Conservation (phyloP, 2,329 filamentous ascomycete species). For the Xylaria polymorpha region DNA sequence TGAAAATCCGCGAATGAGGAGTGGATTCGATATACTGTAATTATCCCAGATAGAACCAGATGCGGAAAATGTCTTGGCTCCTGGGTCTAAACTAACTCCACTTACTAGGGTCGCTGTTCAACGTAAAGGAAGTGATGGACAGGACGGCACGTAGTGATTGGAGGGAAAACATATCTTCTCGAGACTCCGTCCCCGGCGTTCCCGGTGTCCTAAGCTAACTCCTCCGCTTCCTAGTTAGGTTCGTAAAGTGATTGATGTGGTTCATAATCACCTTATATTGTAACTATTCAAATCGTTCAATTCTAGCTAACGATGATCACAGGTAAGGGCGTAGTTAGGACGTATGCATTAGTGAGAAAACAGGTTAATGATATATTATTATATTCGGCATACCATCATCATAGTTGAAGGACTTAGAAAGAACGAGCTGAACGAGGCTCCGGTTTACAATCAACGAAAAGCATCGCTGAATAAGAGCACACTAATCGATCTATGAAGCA, state of each 20-base stretch:
- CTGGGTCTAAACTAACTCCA: slow-evolving; percentile 31
- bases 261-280: not conserved
- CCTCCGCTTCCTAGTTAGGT: slow-evolving; percentile 27
- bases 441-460: not conserved
- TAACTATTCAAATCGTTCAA: not conserved
- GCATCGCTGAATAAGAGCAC: not conserved
- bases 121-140: slow-evolving; percentile 1
- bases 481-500: not conserved
- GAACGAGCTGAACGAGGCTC: not conserved
- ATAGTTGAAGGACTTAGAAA: not conserved
- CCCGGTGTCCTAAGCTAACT: not conserved
- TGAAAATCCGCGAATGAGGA: slow-evolving; percentile 34
- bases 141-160: slow-evolving; percentile 24
- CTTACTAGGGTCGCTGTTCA: slow-evolving; percentile 10
- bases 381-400: not conserved
- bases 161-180: slow-evolving; percentile 31
- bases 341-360: not conserved
- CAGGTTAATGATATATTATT: not conserved
- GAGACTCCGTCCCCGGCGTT: not conserved
- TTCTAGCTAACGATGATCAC: not conserved
- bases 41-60: not conserved
- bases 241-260: not conserved
- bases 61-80: slow-evolving; percentile 19
- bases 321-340: not conserved
- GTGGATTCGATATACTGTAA: not conserved